Percentiles rank a stretch among this genome's conserved stretches.
phyloP scores from a whole-genome alignment of 768 basidiomycete genomes.

The Pleurotus giganteus region DNA sequence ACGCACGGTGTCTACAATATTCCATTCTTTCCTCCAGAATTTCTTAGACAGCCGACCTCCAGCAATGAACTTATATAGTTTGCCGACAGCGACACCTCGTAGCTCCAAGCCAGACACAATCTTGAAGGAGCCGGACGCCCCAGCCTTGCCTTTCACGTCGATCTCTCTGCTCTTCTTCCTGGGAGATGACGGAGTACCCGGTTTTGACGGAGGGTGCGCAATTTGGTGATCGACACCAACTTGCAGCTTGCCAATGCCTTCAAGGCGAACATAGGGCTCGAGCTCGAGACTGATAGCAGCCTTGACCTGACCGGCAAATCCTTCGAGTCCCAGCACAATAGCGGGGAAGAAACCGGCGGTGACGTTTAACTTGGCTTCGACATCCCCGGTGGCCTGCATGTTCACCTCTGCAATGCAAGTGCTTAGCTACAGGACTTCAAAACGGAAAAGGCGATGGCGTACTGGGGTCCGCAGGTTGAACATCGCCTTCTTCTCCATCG shows the following conservation, averaged over 20 bases:
- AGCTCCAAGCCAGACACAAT: neutral
- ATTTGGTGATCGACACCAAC: neutral
- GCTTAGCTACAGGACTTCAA: neutral
- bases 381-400: neutral
- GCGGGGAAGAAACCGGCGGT: neutral
- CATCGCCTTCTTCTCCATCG: slow-evolving; percentile 1
- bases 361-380: slow-evolving; percentile 3
- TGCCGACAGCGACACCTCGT: slow-evolving; percentile 2
- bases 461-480: neutral
- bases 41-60: neutral
- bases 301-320: slow-evolving; percentile 3
- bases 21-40: slow-evolving; percentile 6
- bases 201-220: neutral
- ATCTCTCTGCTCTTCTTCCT: neutral
- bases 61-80: neutral
- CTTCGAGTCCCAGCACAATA: slow-evolving; percentile 4
- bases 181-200: neutral
- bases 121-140: slow-evolving; percentile 1
- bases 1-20: neutral
- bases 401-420: neutral
- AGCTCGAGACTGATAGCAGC: neutral
- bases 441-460: neutral
- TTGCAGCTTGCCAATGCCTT: neutral
- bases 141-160: neutral
- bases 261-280: neutral